These are phyloP conservation scores for Pelomyxa schiedti DNA, from an alignment of 78 protist species.

Conservation along the genomic window DNA sequence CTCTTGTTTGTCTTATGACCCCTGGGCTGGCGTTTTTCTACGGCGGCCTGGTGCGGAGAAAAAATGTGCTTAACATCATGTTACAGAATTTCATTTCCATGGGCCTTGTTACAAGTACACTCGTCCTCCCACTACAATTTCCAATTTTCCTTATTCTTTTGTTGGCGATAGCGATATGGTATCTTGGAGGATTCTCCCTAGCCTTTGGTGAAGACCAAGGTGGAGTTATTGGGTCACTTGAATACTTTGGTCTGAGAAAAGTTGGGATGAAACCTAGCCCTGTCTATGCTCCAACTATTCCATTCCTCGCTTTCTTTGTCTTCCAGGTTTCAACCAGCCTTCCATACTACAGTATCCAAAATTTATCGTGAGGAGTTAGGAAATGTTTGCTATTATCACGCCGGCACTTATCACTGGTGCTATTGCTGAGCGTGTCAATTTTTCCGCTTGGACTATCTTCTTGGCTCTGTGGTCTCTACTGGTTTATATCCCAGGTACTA, in stretches of 20 bases:
- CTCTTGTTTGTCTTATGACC: too few relatives aligned
- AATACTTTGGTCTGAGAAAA: background rate
- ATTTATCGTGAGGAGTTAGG: too few relatives aligned
- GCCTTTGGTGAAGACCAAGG: constrained; percentile 7
- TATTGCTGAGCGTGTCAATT: constrained; percentile 29
- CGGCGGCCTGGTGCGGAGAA: constrained; percentile 42
- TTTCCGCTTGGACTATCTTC: constrained; percentile 5
- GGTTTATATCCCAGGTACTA: constrained; percentile 54
- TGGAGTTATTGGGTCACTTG: constrained; percentile 1
- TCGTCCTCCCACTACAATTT: too few relatives aligned
- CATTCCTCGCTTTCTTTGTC: constrained; percentile 5
- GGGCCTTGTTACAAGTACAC: background rate
- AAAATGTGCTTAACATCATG: constrained; percentile 24
- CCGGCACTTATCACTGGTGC: constrained; percentile 59
- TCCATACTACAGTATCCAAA: too few relatives aligned
- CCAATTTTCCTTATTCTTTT: too few relatives aligned
- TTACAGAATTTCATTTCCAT: constrained; percentile 20
- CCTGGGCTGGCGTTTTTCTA: constrained; percentile 54
- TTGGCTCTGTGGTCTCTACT: constrained; percentile 17
- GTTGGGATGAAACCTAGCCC: background rate
- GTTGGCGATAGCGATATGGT: too few relatives aligned
- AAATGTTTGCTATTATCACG: constrained; percentile 55
- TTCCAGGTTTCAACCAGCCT: too few relatives aligned
- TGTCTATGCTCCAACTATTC: background rate
- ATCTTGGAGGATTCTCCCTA: constrained; percentile 26